Evolutionary conservation across 2,329 filamentous ascomycete genomes (phyloP), one percentile per base, ranked within the genome.

Genomic region (Colletotrichum chrysophilum): DNA sequence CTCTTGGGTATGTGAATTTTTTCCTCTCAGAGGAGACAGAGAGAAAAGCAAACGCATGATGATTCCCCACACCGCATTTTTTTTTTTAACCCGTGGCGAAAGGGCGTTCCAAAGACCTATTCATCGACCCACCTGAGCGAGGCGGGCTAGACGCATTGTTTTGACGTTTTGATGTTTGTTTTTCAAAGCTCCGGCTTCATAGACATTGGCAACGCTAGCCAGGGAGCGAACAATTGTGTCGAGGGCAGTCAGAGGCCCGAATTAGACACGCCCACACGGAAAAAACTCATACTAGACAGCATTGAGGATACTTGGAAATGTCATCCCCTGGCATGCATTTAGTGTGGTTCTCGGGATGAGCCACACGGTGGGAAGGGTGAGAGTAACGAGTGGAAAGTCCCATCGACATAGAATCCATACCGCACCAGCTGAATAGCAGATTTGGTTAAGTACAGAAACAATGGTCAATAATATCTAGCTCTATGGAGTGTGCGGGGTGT

Each of bases 1-100:
- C 86, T 95, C 79, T 83, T 95, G 78, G 93, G 92, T 74, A 89
- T 93, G 88, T 92, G 71, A 79, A 48, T 34, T 21, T 28, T 43
- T 26, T n/a, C 18, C 36, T 38, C 18, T 12, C 9, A 48, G 26
- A 32, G 24, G 14, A 28, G 36, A 36, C 8, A 60, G 18, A 60
- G 21, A 36, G 28, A 60, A 18, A 13, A 38, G 24, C 32, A 28
- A 16, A 4, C 12, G 55, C 69, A 71, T 34, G 12, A 55, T 30
- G 52, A 56, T 75, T 65, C 43, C 64, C 70, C 52, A 28, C 10
- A 10, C n/a, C 34, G 26, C 18, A n/a, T n/a, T 18, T 34, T 26
- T 13, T 10, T 28, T 28, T 28, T 58, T 18, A 28, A 5, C 24
- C 28, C 12, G 30, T 28, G 9, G 58, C 28, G 30, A 26, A 64